Conservation (phyloP, 768 basidiomycete species). For the Tricholoma hemisulphureum region DNA sequence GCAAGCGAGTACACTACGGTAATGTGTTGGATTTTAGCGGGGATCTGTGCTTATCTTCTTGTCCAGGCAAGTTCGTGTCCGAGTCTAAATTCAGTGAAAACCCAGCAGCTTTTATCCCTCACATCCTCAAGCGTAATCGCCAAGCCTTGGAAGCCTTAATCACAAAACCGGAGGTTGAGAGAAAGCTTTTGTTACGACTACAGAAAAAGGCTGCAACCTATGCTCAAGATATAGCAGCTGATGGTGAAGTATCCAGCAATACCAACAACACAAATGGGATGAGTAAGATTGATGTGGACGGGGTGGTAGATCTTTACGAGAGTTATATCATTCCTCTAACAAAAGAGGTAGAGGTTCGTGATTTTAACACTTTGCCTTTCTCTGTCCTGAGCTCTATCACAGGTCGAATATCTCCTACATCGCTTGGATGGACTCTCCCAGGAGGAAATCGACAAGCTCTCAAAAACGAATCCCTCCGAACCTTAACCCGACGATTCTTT, state of each 20-base stretch:
- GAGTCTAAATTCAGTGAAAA: constrained; percentile 93
- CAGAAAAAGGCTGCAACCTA: constrained; percentile 79
- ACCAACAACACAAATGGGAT: constrained; percentile 31
- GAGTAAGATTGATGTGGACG: constrained; percentile 86
- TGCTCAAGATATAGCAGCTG: constrained; percentile 79
- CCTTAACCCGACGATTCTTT: neutral
- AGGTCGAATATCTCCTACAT: constrained; percentile 96
- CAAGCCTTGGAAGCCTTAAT: constrained; percentile 81
- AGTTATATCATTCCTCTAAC: constrained; percentile 96
- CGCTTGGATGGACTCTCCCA: constrained; percentile 83
- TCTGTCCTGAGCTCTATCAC: neutral
- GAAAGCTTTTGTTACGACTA: constrained; percentile 75
- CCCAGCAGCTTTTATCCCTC: constrained; percentile 87
- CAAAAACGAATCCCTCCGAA: constrained; percentile 10
- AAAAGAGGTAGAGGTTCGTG: constrained; percentile 91
- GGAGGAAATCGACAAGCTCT: constrained; percentile 72
- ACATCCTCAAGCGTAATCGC: constrained; percentile 79
- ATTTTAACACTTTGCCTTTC: constrained; percentile 3
- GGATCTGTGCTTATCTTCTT: neutral
- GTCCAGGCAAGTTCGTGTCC: constrained; percentile 95
- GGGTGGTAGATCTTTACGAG: constrained; percentile 91
- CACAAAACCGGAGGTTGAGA: constrained; percentile 97
- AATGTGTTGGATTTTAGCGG: neutral
- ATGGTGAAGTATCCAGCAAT: constrained; percentile 39
- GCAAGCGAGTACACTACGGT: constrained; percentile 98